Percentiles rank a stretch among this genome's conserved stretches.
phyloP scores from a whole-genome alignment of 2,329 filamentous ascomycete genomes.

The Alternaria sp. region DNA sequence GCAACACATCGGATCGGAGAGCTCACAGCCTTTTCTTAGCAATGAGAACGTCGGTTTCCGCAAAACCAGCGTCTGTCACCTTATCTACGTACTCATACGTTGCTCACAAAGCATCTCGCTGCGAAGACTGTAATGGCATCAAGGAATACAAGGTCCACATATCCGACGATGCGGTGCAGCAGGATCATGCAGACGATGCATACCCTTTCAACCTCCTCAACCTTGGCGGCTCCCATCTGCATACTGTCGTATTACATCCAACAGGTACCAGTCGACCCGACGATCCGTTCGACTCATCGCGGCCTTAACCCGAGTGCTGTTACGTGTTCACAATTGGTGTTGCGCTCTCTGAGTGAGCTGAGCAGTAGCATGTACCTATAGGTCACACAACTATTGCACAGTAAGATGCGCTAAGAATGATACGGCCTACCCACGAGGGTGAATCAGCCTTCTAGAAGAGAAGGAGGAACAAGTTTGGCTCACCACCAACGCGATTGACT shows the following conservation, averaged over 20 bases:
- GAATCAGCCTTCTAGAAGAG: not conserved
- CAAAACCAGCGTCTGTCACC: not conserved
- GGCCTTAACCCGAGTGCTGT: not conserved
- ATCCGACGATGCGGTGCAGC: not conserved
- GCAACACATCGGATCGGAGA: not conserved
- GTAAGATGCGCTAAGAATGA: not conserved
- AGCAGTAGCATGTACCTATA: conserved; percentile 1
- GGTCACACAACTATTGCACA: not conserved
- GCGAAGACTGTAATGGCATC: not conserved
- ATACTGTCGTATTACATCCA: not conserved
- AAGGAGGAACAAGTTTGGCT: not conserved
- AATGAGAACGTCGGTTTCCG: not conserved
- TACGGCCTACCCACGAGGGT: not conserved
- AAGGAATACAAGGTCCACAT: not conserved
- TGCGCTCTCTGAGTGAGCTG: not conserved
- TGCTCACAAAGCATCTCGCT: not conserved
- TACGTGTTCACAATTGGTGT: not conserved
- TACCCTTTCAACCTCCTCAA: not conserved
- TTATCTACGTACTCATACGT: not conserved
- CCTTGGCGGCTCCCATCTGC: not conserved
- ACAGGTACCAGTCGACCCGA: not conserved
- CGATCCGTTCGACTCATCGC: not conserved
- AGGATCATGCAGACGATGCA: not conserved
- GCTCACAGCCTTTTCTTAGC: not conserved
- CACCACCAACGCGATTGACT: not conserved